These are phyloP conservation scores for Dalbergia oliveri DNA, from an alignment of 306 rosid genomes.

Conservation along the genomic window DNA sequence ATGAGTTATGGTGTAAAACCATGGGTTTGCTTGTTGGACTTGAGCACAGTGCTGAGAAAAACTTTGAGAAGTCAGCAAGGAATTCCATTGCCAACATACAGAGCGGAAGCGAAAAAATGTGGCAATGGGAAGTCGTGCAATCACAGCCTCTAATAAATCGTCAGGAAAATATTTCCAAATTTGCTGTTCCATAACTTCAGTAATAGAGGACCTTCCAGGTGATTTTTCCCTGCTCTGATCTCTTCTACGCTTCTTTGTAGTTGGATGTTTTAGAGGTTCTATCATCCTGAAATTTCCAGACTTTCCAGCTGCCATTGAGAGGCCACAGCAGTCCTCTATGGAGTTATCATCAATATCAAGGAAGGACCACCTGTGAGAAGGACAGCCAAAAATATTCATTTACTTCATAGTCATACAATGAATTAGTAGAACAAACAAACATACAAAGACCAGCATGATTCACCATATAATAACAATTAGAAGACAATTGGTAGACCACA, in stretches of 20 bases:
- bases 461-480: neutral
- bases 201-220: slow-evolving; percentile 51
- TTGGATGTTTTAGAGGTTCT: slow-evolving; percentile 73
- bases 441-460: slow-evolving; percentile 5
- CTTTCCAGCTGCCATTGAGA: slow-evolving; percentile 76
- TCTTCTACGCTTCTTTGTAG: slow-evolving; percentile 67
- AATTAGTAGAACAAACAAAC: slow-evolving; percentile 23
- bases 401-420: slow-evolving; percentile 7
- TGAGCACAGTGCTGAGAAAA: slow-evolving; percentile 74
- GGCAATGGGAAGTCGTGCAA: slow-evolving; percentile 87
- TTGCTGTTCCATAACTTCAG: slow-evolving; percentile 75
- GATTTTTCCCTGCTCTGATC: slow-evolving; percentile 66
- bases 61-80: slow-evolving; percentile 74
- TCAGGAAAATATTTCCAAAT: slow-evolving; percentile 92
- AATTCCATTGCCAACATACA: slow-evolving; percentile 86
- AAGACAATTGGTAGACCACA: too few relatives aligned
- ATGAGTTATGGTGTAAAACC: slow-evolving; percentile 86
- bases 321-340: slow-evolving; percentile 69
- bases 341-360: slow-evolving; percentile 68
- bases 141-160: slow-evolving; percentile 83
- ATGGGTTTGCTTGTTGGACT: slow-evolving; percentile 71
- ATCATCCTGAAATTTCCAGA: slow-evolving; percentile 59
- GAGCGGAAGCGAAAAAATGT: slow-evolving; percentile 82
- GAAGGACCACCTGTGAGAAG: slow-evolving; percentile 69
- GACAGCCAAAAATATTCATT: slow-evolving; percentile 38